phyloP scores from a whole-genome alignment of 441 rosid genomes.

The Sinapis alba region DNA sequence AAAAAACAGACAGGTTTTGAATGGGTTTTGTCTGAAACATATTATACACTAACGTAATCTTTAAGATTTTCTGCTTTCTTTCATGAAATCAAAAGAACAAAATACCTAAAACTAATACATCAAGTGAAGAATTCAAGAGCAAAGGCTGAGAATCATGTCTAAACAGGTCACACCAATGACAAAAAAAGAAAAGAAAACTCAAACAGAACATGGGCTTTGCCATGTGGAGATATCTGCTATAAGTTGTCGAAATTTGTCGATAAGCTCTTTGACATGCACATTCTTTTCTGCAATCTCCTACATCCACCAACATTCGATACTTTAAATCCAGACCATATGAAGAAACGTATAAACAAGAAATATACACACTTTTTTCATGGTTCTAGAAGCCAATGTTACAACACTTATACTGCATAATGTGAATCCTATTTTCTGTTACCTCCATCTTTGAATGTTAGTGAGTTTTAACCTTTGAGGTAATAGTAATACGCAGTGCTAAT shows the following conservation, averaged over 20 bases:
- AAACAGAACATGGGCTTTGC: constrained; percentile 88
- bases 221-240: constrained; percentile 80
- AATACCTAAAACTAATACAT: constrained; percentile 12
- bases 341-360: not conserved
- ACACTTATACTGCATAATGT: not conserved
- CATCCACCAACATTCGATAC: constrained; percentile 6
- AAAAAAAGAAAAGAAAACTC: constrained; percentile 2
- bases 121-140: constrained; percentile 15
- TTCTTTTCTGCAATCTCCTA: constrained; percentile 88
- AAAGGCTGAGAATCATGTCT: constrained; percentile 14
- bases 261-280: constrained; percentile 65
- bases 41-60: constrained; percentile 10
- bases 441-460: not conserved
- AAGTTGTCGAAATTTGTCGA: constrained; percentile 75
- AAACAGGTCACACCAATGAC: constrained; percentile 18
- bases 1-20: constrained; percentile 6
- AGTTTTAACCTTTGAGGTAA: not conserved
- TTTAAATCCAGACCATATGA: constrained; percentile 3
- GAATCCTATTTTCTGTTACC: not conserved
- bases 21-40: constrained; percentile 29
- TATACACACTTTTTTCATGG: not conserved
- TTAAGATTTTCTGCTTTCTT: not conserved
- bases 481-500: not conserved
- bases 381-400: not conserved
- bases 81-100: constrained; percentile 5